Conservation (phyloP, 31 red algal species). For the Odonthalia washingtoniensis region DNA sequence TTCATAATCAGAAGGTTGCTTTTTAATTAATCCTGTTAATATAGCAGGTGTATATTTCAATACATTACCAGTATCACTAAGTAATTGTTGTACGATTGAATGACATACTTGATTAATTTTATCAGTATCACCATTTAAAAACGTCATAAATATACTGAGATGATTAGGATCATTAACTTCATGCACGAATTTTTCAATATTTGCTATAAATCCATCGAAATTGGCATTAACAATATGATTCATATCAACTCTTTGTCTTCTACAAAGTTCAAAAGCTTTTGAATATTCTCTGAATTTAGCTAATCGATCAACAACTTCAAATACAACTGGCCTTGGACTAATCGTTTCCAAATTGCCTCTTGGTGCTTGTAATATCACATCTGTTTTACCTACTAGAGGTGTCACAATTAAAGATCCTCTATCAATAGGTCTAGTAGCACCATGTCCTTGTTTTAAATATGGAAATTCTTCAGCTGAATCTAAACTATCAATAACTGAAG, state of each 20-base stretch:
- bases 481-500: conserved; percentile 51
- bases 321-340: conserved; percentile 66
- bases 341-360: conserved; percentile 96
- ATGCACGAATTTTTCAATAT: conserved; percentile 44
- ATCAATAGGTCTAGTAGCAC: conserved; percentile 81
- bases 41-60: conserved; percentile 40
- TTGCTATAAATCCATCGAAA: conserved; percentile 51
- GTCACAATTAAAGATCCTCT: conserved; percentile 73
- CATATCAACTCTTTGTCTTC: conserved; percentile 70
- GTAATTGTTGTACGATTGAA: conserved; percentile 36
- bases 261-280: conserved; percentile 57
- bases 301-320: conserved; percentile 49
- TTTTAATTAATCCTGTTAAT: conserved; percentile 58
- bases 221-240: conserved; percentile 69
- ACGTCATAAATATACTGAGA: conserved; percentile 60
- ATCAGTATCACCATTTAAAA: conserved; percentile 28
- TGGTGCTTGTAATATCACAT: conserved; percentile 83
- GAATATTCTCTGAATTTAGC: conserved; percentile 49
- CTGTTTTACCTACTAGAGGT: conserved; percentile 38
- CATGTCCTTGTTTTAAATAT: conserved; percentile 34
- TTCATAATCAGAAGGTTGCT: conserved; percentile 41
- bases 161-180: conserved; percentile 51
- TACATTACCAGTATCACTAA: not conserved
- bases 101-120: conserved; percentile 62
- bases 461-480: not conserved